A percentile compares a stretch with the other conserved stretches of the same genome.
Conservation (phyloP, 768 basidiomycete genomes). For the Termitomyces sp. region DNA sequence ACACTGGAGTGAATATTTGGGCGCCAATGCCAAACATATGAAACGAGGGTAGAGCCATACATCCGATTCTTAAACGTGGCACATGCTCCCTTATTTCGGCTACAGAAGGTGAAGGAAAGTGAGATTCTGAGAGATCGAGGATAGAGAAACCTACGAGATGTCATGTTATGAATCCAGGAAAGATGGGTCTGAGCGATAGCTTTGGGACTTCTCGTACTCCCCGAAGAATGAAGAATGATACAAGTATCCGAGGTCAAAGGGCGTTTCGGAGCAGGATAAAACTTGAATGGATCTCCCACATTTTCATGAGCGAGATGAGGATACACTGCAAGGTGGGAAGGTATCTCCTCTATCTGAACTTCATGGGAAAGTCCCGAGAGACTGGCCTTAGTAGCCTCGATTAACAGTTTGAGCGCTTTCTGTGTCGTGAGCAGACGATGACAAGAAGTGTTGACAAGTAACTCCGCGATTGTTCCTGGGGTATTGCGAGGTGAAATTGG, state of each 20-base stretch:
- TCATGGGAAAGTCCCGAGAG: conserved; percentile 11
- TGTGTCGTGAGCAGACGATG: conserved; percentile 14
- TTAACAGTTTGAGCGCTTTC: conserved; percentile 14
- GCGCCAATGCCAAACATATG: conserved; percentile 21
- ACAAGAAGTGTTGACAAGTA: conserved; percentile 2
- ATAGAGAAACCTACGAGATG: conserved; percentile 18
- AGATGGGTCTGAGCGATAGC: conserved; percentile 27
- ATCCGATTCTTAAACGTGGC: conserved; percentile 12
- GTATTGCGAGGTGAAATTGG: conserved; percentile 23
- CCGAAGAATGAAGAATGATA: conserved; percentile 34
- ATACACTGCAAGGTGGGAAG: conserved; percentile 5
- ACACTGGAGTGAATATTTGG: conserved; percentile 5
- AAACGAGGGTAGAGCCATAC: conserved; percentile 29
- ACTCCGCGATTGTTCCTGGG: not conserved
- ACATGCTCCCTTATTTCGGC: conserved; percentile 12
- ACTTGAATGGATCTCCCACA: conserved; percentile 4
- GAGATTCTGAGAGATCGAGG: not conserved
- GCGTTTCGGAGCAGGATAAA: conserved; percentile 4
- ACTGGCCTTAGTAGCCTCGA: conserved; percentile 17
- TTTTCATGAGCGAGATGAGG: conserved; percentile 12
- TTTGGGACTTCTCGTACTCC: conserved; percentile 35
- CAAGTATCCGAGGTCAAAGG: conserved; percentile 15
- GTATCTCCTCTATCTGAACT: conserved; percentile 8
- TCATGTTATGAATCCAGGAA: conserved; percentile 19
- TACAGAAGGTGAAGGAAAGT: not conserved